Conservation (phyloP, 306 rosid species). For the Fagus sylvatica region DNA sequence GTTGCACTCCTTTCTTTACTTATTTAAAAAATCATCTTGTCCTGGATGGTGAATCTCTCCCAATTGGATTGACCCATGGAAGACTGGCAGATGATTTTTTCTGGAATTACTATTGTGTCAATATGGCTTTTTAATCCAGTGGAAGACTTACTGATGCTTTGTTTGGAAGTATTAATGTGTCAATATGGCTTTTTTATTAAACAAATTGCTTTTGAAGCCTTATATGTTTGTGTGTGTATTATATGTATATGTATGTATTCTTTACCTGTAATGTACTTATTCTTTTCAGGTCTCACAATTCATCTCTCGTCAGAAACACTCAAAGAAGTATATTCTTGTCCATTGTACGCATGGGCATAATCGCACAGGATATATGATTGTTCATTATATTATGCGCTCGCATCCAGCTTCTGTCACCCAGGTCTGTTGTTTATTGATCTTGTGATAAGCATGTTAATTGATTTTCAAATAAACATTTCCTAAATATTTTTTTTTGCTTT, state of each 20-base stretch:
- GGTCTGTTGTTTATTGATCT: constrained; percentile 51
- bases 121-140: neutral
- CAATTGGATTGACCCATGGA: neutral
- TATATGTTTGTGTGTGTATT: too few relatives aligned
- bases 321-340: constrained; percentile 91
- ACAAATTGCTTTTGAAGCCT: neutral
- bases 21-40: neutral
- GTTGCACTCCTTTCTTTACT: too few relatives aligned
- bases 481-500: constrained; percentile 9
- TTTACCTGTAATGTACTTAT: constrained; percentile 21
- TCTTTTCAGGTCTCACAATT: constrained; percentile 78
- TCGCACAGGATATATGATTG: constrained; percentile 97
- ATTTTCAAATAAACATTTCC: neutral
- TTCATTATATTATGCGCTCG: constrained; percentile 88
- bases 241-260: neutral
- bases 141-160: neutral
- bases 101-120: neutral
- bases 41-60: neutral
- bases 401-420: constrained; percentile 69
- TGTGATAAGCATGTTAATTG: constrained; percentile 12
- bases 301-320: constrained; percentile 74
- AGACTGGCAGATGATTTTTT: neutral
- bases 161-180: neutral
- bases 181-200: neutral
- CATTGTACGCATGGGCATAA: constrained; percentile 99